These are phyloP conservation scores for Cladophialophora bantiana DNA, from an alignment of 2,329 filamentous ascomycete genomes.

Conservation along the genomic window DNA sequence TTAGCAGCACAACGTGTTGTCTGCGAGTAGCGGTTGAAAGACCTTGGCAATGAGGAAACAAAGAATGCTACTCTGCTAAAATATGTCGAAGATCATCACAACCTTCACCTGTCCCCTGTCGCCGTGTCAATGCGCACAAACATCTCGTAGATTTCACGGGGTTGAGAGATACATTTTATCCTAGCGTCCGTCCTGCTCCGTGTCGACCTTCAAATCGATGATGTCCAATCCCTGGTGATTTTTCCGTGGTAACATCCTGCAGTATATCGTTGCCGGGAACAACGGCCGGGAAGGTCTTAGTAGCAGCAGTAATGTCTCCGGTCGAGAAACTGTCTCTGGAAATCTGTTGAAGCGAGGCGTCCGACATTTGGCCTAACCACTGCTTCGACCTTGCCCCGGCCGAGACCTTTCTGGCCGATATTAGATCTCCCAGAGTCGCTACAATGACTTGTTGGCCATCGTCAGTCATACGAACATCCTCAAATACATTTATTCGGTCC, in stretches of 20 bases:
- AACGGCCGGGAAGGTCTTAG: background rate
- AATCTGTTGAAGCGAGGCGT: conserved; percentile 44
- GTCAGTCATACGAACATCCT: conserved; percentile 43
- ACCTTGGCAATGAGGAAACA: too few relatives aligned
- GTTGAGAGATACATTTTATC: background rate
- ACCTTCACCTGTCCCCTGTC: too few relatives aligned
- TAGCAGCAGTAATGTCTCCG: background rate
- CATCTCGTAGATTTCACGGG: too few relatives aligned
- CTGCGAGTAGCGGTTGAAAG: too few relatives aligned
- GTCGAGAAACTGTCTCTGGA: conserved; percentile 25
- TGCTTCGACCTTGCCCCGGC: conserved; percentile 48
- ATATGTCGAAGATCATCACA: too few relatives aligned
- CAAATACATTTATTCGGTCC: conserved; percentile 42
- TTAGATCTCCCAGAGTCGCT: conserved; percentile 45
- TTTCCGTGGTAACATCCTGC: background rate
- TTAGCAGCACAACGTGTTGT: too few relatives aligned
- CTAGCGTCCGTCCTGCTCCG: conserved; percentile 8
- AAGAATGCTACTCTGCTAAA: too few relatives aligned
- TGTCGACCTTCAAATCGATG: conserved; percentile 11
- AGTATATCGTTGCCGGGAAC: background rate
- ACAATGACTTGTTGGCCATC: conserved; percentile 45
- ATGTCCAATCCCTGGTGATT: background rate
- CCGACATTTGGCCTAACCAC: conserved; percentile 46
- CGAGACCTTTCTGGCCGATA: conserved; percentile 44
- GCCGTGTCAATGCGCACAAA: too few relatives aligned